Percentiles rank a stretch among this genome's conserved stretches.
These are phyloP conservation scores for Debaryomycetaceae sp. DNA, from an alignment of 1,139 yeast species.

Conservation along the genomic window DNA sequence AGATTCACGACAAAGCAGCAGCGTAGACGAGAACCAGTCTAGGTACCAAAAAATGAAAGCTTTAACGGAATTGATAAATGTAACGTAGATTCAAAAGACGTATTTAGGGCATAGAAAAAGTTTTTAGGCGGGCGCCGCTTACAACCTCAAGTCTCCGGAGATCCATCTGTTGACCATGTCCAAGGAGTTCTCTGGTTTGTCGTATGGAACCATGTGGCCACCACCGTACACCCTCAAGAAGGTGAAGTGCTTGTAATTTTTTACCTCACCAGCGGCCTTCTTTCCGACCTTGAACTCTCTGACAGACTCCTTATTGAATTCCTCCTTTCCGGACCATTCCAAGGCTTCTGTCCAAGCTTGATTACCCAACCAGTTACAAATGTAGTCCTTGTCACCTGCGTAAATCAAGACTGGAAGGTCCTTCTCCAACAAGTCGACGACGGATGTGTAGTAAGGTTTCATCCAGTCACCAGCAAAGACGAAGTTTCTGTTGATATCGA, in stretches of 20 bases:
- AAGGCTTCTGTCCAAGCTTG: slow-evolving; percentile 33
- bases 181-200: slow-evolving; percentile 71
- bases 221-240: slow-evolving; percentile 63
- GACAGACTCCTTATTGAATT: slow-evolving; percentile 24
- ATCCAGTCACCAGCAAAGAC: slow-evolving; percentile 57
- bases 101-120: too few species aligned
- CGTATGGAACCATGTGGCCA: slow-evolving; percentile 78
- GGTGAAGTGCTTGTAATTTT: slow-evolving; percentile 52
- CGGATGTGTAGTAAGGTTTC: slow-evolving; percentile 62
- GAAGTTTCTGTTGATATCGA: slow-evolving; percentile 55
- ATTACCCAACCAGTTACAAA: slow-evolving; percentile 41
- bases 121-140: neutral
- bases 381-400: slow-evolving; percentile 40
- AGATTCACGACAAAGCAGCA: too few species aligned
- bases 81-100: too few species aligned
- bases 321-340: slow-evolving; percentile 24
- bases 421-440: slow-evolving; percentile 54
- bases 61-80: too few species aligned
- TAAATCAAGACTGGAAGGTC: slow-evolving; percentile 38
- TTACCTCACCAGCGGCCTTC: slow-evolving; percentile 56
- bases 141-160: slow-evolving; percentile 34
- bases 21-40: too few species aligned
- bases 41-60: too few species aligned
- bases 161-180: slow-evolving; percentile 83
- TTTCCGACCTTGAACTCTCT: slow-evolving; percentile 43